phyloP scores from a whole-genome alignment of 192 early-diverging fungal genomes.

The Coemansia asiatica region DNA sequence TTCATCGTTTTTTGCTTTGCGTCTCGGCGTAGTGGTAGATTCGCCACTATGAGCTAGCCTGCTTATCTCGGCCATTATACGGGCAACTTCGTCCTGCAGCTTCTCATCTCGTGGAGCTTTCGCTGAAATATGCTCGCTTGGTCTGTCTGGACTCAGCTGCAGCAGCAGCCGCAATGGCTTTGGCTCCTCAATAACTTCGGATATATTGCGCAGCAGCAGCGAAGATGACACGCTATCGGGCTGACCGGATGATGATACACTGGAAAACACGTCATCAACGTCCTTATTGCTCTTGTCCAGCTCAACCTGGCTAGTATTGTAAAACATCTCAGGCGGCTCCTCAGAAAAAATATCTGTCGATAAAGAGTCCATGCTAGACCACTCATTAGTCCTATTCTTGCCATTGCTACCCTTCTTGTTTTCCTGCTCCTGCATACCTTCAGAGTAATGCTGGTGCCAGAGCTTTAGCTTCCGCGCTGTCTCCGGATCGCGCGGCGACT shows the following conservation, averaged over 20 bases:
- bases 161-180: not conserved
- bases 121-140: not conserved
- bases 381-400: not conserved
- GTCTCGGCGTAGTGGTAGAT: not conserved
- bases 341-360: not conserved
- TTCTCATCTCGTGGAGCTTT: not conserved
- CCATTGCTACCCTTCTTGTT: not conserved
- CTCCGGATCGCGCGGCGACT: slow-evolving; percentile 15
- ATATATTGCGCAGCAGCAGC: not conserved
- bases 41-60: slow-evolving; percentile 7
- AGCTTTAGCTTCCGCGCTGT: slow-evolving; percentile 28
- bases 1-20: not conserved
- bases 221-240: not conserved
- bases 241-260: not conserved
- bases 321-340: not conserved
- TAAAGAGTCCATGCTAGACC: not conserved
- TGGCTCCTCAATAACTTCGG: slow-evolving; percentile 14
- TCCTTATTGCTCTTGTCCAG: not conserved
- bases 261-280: not conserved
- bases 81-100: slow-evolving; percentile 7
- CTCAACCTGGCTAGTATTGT: not conserved
- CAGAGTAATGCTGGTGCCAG: slow-evolving; percentile 42
- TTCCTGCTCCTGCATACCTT: not conserved
- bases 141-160: not conserved
- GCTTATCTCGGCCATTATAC: slow-evolving; percentile 25